Percentiles rank a stretch among this genome's conserved stretches.
Evolutionary conservation across 1,284 basidiomycete genomes (phyloP).

Genomic region (Rugosomyces carneus): DNA sequence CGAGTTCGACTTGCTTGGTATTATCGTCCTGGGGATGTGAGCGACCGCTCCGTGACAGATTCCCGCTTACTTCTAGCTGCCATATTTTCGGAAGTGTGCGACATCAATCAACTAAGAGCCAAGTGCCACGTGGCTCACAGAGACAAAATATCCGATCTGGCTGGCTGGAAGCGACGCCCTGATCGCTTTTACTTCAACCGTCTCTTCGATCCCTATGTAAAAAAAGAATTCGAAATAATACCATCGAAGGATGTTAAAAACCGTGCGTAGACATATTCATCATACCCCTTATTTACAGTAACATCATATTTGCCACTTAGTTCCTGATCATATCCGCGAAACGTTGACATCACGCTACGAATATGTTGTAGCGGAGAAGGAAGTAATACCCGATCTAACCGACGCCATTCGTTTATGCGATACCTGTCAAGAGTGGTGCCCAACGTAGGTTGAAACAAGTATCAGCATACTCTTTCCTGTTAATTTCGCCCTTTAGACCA

Average conservation of each 20-base stretch:
- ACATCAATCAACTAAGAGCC: conserved; percentile 85
- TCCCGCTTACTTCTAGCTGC: conserved; percentile 87
- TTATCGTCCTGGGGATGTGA: conserved; percentile 87
- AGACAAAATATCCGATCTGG: conserved; percentile 89
- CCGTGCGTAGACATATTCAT: conserved; percentile 47
- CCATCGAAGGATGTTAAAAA: conserved; percentile 84
- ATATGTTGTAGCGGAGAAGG: conserved; percentile 91
- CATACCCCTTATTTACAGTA: conserved; percentile 19
- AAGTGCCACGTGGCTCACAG: conserved; percentile 91
- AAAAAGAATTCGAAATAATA: conserved; percentile 96
- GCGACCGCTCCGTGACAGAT: conserved; percentile 80
- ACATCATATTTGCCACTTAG: conserved; percentile 35
- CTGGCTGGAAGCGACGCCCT: conserved; percentile 92
- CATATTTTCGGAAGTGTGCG: conserved; percentile 93
- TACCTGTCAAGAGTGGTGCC: conserved; percentile 84
- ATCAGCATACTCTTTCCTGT: background rate
- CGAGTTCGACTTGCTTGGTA: conserved; percentile 90
- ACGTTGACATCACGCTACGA: conserved; percentile 82
- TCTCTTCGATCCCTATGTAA: conserved; percentile 95
- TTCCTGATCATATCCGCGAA: conserved; percentile 74
- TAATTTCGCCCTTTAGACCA: conserved; percentile 40
- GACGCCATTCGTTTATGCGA: conserved; percentile 83
- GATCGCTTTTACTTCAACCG: conserved; percentile 95
- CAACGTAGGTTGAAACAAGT: conserved; percentile 55
- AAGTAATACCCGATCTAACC: conserved; percentile 86